A percentile compares a stretch with the other conserved stretches of the same genome.
Conservation (phyloP, 2,329 filamentous ascomycete genomes). For the Ceratocystis diversiconidia region DNA sequence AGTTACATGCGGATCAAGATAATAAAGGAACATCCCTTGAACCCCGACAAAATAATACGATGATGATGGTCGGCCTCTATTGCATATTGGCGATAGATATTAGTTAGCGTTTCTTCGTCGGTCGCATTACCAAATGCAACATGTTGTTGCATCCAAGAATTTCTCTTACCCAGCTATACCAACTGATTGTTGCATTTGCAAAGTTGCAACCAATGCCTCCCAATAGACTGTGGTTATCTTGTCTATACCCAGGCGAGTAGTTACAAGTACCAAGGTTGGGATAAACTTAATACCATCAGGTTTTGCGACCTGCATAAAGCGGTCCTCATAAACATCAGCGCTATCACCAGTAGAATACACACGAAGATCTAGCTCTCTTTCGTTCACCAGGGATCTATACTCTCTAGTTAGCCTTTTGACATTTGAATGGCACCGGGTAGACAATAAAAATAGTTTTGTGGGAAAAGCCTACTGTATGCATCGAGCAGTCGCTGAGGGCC, state of each 20-base stretch:
- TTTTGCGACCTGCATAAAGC: conserved; percentile 63
- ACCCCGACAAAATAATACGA: conserved; percentile 53
- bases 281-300: conserved; percentile 52
- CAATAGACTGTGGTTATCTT: conserved; percentile 90
- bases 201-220: conserved; percentile 71
- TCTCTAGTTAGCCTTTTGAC: conserved; percentile 10
- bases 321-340: conserved; percentile 85
- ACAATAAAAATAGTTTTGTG: too few relatives aligned
- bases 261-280: conserved; percentile 78
- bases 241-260: conserved; percentile 81
- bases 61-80: conserved; percentile 76
- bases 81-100: conserved; percentile 6
- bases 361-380: conserved; percentile 48
- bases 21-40: conserved; percentile 68
- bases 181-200: conserved; percentile 84
- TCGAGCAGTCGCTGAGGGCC: conserved; percentile 84
- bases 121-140: neutral
- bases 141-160: neutral
- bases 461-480: conserved; percentile 66
- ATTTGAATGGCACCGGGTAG: too few relatives aligned
- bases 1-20: conserved; percentile 85
- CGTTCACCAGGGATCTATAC: conserved; percentile 57
- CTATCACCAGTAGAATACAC: conserved; percentile 86
- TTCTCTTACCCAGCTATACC: conserved; percentile 74
- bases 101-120: neutral